phyloP scores from a whole-genome alignment of 352 stramenopile genomes.

The Chrysophaeum taylorii region DNA sequence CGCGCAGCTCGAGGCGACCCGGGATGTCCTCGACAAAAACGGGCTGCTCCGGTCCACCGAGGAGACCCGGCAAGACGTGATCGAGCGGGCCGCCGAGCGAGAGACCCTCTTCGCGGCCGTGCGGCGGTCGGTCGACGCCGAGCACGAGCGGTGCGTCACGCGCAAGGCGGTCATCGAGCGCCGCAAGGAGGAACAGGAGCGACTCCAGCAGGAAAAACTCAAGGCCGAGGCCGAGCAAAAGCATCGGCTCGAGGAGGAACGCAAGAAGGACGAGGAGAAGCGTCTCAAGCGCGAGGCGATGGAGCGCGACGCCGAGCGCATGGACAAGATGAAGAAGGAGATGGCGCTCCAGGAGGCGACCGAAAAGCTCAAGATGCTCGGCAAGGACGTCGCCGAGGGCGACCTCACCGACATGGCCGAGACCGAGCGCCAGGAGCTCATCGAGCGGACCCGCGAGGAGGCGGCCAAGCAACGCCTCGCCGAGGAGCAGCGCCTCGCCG shows the following conservation, averaged over 20 bases:
- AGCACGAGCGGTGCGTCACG: conserved; percentile 70
- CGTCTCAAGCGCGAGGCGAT: conserved; percentile 61
- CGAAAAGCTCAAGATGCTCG: conserved; percentile 45
- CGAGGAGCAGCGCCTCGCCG: conserved; percentile 77
- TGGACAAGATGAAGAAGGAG: conserved; percentile 86
- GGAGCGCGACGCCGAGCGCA: conserved; percentile 78
- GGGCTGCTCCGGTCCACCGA: too few relatives aligned
- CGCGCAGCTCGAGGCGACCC: conserved; percentile 49
- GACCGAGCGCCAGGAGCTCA: conserved; percentile 49
- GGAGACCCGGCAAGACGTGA: too few relatives aligned
- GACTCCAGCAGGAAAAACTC: conserved; percentile 76
- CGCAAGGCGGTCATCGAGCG: conserved; percentile 87
- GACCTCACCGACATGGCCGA: conserved; percentile 46
- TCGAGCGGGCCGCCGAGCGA: conserved; percentile 27
- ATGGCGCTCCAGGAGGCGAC: conserved; percentile 80
- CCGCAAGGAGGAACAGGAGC: conserved; percentile 90
- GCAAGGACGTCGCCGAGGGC: conserved; percentile 42
- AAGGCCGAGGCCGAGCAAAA: conserved; percentile 60
- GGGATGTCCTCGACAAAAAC: neutral
- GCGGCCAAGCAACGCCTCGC: conserved; percentile 84
- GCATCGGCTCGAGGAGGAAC: conserved; percentile 29
- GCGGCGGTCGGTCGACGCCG: conserved; percentile 46
- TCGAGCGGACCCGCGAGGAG: conserved; percentile 86
- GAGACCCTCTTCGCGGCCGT: conserved; percentile 60
- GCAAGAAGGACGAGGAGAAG: conserved; percentile 58